Conservation (phyloP, 164 flowering plant genomes). For the Liquidambar formosana region DNA sequence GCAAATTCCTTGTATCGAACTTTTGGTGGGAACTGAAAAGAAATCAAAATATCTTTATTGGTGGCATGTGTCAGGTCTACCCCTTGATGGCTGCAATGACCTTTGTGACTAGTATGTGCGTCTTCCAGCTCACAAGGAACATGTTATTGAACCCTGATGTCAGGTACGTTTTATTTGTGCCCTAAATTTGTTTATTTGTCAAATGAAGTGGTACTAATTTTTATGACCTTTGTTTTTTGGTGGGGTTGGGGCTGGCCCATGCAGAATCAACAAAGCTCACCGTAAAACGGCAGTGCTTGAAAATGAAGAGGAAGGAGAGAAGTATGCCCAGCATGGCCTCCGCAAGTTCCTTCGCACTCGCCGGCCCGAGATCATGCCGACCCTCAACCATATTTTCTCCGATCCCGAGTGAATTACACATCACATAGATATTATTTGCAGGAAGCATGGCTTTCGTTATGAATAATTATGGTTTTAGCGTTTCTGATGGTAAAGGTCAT, state of each 20-base stretch:
- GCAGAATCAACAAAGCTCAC: constrained; percentile 60
- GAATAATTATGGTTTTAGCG: too few relatives aligned
- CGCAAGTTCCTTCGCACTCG: constrained; percentile 77
- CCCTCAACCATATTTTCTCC: constrained; percentile 69
- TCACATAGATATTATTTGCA: too few relatives aligned
- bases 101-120: constrained; percentile 60
- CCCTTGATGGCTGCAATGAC: constrained; percentile 80
- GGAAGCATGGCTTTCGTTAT: too few relatives aligned
- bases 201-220: too few relatives aligned
- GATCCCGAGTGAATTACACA: constrained; percentile 4
- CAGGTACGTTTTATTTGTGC: constrained; percentile 37
- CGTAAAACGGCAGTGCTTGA: constrained; percentile 57
- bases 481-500: too few relatives aligned
- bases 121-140: constrained; percentile 70
- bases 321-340: constrained; percentile 62
- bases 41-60: too few relatives aligned
- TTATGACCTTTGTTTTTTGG: too few relatives aligned
- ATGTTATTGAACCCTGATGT: constrained; percentile 71
- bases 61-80: constrained; percentile 47
- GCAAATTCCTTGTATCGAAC: too few relatives aligned
- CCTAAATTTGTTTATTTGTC: too few relatives aligned
- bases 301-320: constrained; percentile 81
- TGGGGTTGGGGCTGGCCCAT: too few relatives aligned
- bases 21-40: too few relatives aligned
- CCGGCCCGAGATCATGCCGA: constrained; percentile 75